Conservation (phyloP, 768 basidiomycete genomes). For the Dacryopinax primogenitus region DNA sequence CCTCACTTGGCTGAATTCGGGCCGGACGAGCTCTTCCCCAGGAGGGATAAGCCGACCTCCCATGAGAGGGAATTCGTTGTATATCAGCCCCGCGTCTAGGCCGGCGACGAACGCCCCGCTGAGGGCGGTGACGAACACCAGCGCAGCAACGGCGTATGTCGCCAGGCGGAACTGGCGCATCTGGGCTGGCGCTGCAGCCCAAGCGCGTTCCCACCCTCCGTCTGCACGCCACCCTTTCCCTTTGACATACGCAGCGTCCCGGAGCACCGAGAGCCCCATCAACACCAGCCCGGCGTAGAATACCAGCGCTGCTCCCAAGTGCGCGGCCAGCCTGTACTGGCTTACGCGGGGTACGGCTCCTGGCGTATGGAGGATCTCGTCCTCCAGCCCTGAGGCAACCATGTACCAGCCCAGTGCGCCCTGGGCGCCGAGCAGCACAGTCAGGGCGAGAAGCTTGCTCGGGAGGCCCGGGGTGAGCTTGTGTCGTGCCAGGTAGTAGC, state of each 20-base stretch:
- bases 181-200: background rate
- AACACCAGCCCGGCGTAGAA: constrained; percentile 91
- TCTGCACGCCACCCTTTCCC: background rate
- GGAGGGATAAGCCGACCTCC: constrained; percentile 78
- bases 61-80: constrained; percentile 98
- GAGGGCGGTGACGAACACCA: constrained; percentile 83
- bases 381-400: constrained; percentile 92
- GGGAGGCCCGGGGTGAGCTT: constrained; percentile 54
- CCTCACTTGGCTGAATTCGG: constrained; percentile 42
- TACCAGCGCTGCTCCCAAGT: constrained; percentile 79
- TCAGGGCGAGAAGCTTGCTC: constrained; percentile 55
- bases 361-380: constrained; percentile 62
- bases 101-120: constrained; percentile 96
- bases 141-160: constrained; percentile 50
- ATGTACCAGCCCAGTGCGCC: constrained; percentile 97
- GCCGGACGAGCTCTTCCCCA: constrained; percentile 62
- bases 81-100: constrained; percentile 88
- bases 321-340: constrained; percentile 91
- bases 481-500: constrained; percentile 63
- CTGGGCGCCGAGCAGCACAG: constrained; percentile 75
- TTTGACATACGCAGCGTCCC: constrained; percentile 61
- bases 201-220: background rate
- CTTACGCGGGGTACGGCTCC: constrained; percentile 87
- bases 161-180: constrained; percentile 45
- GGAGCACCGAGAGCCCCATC: constrained; percentile 57